Conservation (phyloP, 2,329 filamentous ascomycete genomes). For the Ramularia endophylla region DNA sequence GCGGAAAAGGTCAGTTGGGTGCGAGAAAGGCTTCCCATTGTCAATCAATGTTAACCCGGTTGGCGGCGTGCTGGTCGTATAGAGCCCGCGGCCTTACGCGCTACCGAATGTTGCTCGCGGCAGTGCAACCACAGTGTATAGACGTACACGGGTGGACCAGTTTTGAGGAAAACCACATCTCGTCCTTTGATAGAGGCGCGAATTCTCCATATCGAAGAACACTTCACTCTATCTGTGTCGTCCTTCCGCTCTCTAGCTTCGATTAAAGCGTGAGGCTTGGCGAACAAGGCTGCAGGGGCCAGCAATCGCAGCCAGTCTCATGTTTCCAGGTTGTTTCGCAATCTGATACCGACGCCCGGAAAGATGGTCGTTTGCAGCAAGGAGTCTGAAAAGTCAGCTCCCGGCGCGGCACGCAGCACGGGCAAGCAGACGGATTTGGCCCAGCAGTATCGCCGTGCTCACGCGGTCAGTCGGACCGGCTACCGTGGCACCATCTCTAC, state of each 20-base stretch:
- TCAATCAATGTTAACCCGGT: conserved; percentile 13
- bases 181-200: no score
- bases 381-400: conserved; percentile 9
- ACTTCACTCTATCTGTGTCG: no score
- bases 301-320: conserved; percentile 7
- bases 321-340: conserved; percentile 9
- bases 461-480: no score
- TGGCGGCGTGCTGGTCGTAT: conserved; percentile 14
- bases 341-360: conserved; percentile 5
- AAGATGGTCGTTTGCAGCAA: conserved; percentile 6
- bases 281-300: no score
- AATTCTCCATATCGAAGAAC: no score
- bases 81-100: conserved; percentile 10
- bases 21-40: conserved; percentile 13
- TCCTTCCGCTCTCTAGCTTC: no score
- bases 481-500: conserved; percentile 3
- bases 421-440: not conserved
- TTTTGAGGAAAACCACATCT: no score
- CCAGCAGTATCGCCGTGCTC: no score
- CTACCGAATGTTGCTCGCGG: conserved; percentile 16
- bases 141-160: conserved; percentile 8
- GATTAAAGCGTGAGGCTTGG: no score
- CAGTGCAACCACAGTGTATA: conserved; percentile 10
- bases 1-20: conserved; percentile 9
- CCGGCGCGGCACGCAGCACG: conserved; percentile 1